Evolutionary conservation across 164 flowering plant species (phyloP), one percentile per base, ranked within the genome.

Genomic region (Stephania japonica): DNA sequence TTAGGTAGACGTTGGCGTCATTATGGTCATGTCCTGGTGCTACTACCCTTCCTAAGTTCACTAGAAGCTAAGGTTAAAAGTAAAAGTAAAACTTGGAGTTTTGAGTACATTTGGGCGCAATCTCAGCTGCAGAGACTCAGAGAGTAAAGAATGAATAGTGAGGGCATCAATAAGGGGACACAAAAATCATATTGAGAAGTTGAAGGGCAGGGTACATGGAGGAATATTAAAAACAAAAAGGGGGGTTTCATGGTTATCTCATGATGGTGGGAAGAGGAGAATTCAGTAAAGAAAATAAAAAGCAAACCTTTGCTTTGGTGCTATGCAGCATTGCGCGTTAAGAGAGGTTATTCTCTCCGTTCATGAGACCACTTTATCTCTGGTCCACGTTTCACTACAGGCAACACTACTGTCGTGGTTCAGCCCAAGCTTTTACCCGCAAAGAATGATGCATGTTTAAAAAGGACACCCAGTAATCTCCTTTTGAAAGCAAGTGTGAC

Each of bases 261-360:
- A n/a, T 56, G n/a, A 56, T 56, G 63, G n/a, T 7, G 23, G 63
- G 63, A 56, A 56, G 63, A 56, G 63, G 63, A 56, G 63, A 56
- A 56, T 56, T 23, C 63, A 16, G 63, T 56, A 56, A 56, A 56
- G 63, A 7, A 56, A 56, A 56, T 6, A 56, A 56, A 53, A 56
- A 21, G 23, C n/a, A 59, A n/a, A 16, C 64, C 64, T 59, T 59
- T 59, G 63, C 63, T 59, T 59, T n/a, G 63, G 63, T 19, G 63
- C 19, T 59, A 1, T 19, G 63, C 63, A 59, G 23, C 64, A 59
- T 59, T 59, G 25, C 23, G 64, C 64, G 64, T 59, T 59, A 59
- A 32, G 12, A 59, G 24, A 59, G 64, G 64, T 59, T 50, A 14
- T 49, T 32, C 38, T 56, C 64, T 59, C 64, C 64, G 64, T 59